Evolutionary conservation across 148 eudicot species (phyloP).

Genomic region (Cornus kousa): DNA sequence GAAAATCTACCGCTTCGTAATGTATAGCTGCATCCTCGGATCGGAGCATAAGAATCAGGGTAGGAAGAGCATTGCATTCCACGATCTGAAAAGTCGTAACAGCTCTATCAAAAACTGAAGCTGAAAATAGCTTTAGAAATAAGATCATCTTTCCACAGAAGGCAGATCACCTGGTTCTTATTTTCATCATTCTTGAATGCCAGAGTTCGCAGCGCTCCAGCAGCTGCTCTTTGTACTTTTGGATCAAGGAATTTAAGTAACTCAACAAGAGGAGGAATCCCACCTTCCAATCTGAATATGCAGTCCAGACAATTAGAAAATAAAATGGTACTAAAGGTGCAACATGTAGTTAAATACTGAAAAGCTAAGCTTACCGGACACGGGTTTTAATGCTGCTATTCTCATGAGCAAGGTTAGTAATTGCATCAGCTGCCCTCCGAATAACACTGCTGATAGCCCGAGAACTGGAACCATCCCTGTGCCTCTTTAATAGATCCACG

Average conservation of each 20-base stretch:
- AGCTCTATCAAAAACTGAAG: background rate
- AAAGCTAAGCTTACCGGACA: conserved; percentile 53
- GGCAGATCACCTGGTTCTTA: conserved; percentile 65
- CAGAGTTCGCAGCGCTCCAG: conserved; percentile 87
- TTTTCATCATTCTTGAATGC: conserved; percentile 96
- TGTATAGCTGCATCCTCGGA: conserved; percentile 89
- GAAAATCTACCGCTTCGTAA: conserved; percentile 78
- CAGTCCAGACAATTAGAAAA: background rate
- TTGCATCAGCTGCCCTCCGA: conserved; percentile 90
- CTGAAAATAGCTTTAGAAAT: background rate
- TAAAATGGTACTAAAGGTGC: background rate
- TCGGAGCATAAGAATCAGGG: conserved; percentile 76
- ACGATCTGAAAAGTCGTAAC: conserved; percentile 65
- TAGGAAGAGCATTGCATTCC: conserved; percentile 89
- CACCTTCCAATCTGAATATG: conserved; percentile 72
- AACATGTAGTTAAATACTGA: background rate
- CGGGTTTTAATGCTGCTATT: conserved; percentile 75
- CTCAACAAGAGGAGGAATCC: conserved; percentile 94
- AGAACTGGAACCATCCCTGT: conserved; percentile 35
- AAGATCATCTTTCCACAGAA: background rate
- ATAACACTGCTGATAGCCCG: conserved; percentile 67
- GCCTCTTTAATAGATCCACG: conserved; percentile 65
- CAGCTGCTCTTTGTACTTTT: conserved; percentile 95
- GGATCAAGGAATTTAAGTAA: conserved; percentile 64
- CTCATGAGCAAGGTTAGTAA: conserved; percentile 97